Base-by-base conservation (phyloP, 225 moss, liverwort and hornwort genomes). In the Anthoceros angustus region DNA sequence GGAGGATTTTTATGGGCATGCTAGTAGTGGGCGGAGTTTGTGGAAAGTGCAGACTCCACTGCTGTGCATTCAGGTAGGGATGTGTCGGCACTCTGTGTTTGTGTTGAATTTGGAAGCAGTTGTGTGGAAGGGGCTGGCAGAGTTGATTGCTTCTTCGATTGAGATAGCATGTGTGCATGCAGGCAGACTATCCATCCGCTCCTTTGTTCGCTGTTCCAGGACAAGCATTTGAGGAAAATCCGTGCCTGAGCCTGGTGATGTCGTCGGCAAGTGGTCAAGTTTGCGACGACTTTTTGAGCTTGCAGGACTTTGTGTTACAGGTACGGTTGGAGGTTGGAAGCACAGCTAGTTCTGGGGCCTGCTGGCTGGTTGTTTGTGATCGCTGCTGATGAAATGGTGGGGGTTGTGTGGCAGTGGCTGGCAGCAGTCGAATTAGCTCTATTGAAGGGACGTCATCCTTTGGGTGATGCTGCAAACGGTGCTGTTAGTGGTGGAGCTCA, bases 361-460 rank as follows among this genome's bases (percentile, higher is more conserved):
- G 2, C 14, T 23, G 23, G 55, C 55, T 18, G 10, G 0, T 55
- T 9, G 14, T 18, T 55, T 55, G 18, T 15, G 12, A 7, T 6
- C 18, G 7, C n/a, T 42, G 32, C 42, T 71, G 39, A 10, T 4
- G 12, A 38, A 42, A 0, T 11, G 18, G 21, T 55, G 15, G 6
- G 32, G 5, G 45, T 64, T 18, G 32, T 15, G 55, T 39, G 73
- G 73, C 87, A 91, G 91, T 92, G 91, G 91, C 84, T 87, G 21
- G 70, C 79, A 74, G 87, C 87, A 63, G 91, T 92, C 39, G 91
- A 92, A 78, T 75, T 92, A 60, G 84, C 79, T 20, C 71, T 87
- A 39, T 68, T 92, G 73, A 86, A 86, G 69, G 91, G 91, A 63
- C 69, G 80, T 40, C 87, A 87, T 69, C 87, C 91, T 41, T 75